phyloP scores from a whole-genome alignment of 2,329 filamentous ascomycete genomes.

The Pseudocercospora crystallina region DNA sequence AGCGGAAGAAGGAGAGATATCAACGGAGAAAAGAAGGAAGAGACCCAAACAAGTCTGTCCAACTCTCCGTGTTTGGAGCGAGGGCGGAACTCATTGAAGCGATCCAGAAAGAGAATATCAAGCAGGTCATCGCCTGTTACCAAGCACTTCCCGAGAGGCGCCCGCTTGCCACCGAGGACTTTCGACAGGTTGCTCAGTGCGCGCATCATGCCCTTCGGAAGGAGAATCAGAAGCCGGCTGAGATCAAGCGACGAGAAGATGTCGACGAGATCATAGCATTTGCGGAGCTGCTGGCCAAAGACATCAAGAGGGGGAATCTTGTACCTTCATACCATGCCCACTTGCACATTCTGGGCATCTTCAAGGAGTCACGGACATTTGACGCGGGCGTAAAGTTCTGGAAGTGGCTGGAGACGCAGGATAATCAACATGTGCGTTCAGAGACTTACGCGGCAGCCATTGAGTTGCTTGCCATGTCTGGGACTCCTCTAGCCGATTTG shows the following conservation, averaged over 20 bases:
- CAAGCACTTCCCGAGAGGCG: conserved; percentile 15
- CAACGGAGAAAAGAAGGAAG: conserved; percentile 1
- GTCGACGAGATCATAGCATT: conserved; percentile 30
- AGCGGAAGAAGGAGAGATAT: conserved; percentile 17
- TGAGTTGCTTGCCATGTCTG: conserved; percentile 47
- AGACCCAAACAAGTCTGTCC: not conserved
- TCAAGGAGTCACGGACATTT: conserved; percentile 45
- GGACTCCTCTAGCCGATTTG: conserved; percentile 41
- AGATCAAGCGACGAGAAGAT: conserved; percentile 10
- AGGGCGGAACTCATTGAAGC: conserved; percentile 22
- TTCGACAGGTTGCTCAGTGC: conserved; percentile 18
- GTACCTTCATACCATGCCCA: conserved; percentile 40
- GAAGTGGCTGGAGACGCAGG: conserved; percentile 48
- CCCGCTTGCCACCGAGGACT: conserved; percentile 15
- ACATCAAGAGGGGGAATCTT: conserved; percentile 39
- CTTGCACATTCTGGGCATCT: conserved; percentile 49
- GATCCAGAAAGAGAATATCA: conserved; percentile 19
- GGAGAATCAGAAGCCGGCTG: conserved; percentile 8
- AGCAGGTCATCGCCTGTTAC: conserved; percentile 23
- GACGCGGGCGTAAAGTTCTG: conserved; percentile 42
- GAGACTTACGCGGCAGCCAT: conserved; percentile 52
- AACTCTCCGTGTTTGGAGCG: conserved; percentile 8
- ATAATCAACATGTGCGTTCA: conserved; percentile 42
- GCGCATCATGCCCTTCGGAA: conserved; percentile 13
- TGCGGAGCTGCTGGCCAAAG: conserved; percentile 40